Percentiles rank a stretch among this genome's conserved stretches.
These are phyloP conservation scores for Adansonia madagascariensis DNA, from an alignment of 441 rosid genomes.

Conservation along the genomic window DNA sequence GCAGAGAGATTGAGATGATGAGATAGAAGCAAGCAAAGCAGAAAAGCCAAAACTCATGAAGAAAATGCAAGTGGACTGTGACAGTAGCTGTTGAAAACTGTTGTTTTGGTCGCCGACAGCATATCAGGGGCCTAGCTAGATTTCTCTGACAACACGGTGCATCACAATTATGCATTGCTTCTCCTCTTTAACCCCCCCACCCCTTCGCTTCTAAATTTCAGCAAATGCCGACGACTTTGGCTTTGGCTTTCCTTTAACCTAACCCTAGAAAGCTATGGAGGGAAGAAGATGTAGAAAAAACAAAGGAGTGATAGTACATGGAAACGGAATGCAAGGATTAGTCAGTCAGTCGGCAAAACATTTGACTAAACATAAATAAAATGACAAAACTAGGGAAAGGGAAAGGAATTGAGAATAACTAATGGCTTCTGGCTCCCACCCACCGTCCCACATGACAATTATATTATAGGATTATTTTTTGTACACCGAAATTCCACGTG, in stretches of 20 bases:
- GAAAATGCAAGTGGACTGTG: neutral
- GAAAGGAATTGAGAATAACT: neutral
- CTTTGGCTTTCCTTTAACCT: neutral
- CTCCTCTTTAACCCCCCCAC: no score
- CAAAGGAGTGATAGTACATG: neutral
- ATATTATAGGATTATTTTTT: neutral
- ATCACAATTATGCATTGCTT: neutral
- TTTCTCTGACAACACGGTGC: constrained; percentile 33
- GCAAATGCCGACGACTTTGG: neutral
- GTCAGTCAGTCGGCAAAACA: neutral
- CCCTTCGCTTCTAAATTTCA: neutral
- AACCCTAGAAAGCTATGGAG: neutral
- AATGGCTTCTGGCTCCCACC: neutral
- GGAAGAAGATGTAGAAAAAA: neutral
- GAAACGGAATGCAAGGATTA: neutral
- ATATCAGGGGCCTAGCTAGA: constrained; percentile 33
- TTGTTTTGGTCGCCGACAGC: constrained; percentile 43
- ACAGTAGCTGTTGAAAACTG: constrained; percentile 36
- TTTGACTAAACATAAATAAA: neutral
- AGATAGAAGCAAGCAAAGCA: neutral
- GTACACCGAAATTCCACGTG: neutral
- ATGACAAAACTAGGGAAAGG: no score
- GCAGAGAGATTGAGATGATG: neutral
- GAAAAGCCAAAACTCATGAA: neutral
- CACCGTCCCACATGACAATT: neutral